Evolutionary conservation across 2,329 filamentous ascomycete genomes (phyloP), one percentile per base, ranked within the genome.

Genomic region (Scytalidium sp.): DNA sequence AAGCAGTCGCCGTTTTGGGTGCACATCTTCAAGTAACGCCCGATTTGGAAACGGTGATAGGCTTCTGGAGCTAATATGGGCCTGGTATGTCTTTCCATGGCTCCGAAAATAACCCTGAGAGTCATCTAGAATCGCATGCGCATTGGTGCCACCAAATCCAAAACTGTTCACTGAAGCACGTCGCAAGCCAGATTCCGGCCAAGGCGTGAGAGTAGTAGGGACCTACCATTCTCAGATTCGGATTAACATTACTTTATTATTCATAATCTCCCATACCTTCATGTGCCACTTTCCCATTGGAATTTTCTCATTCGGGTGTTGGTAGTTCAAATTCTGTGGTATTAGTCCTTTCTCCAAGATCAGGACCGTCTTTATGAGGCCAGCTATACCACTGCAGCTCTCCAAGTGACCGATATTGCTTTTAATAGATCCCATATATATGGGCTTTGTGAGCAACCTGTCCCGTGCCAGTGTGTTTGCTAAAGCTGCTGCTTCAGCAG

Each of bases 131-230:
- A 76, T 67, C 2, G 66, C 66, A 53, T 76, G 75, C 2, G 70
- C 70, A 51, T 77, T 77, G 13, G 73, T 71, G 11, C 75, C 74
- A 10, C 75, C 74, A 36, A 73, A 75, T 0, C 74, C 73, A 42
- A 76, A 58, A 22, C n/a, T 47, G 19, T 58, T 62, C 15, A 62
- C 43, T 15, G 46, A 51, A 6, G 46, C 45, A 39, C 55, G 46
- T 8, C 54, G 50, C 4, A 46, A 13, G 6, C 47, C 50, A 23
- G 39, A 21, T 15, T 29, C 39, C 19, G 27, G 23, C 45, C 50
- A 51, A 13, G 47, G 46, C 2, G 42, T 41, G 6, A 43, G 17
- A 8, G 25, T 3, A 2, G 42, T 25, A 20, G 53, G 53, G 32
- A 57, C 46, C 49, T 44, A 44, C 13, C 55, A 53, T 13, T 42